Evolutionary conservation across 495 filamentous ascomycete species (phyloP).

Genomic region (Penicillium bialowiezense): DNA sequence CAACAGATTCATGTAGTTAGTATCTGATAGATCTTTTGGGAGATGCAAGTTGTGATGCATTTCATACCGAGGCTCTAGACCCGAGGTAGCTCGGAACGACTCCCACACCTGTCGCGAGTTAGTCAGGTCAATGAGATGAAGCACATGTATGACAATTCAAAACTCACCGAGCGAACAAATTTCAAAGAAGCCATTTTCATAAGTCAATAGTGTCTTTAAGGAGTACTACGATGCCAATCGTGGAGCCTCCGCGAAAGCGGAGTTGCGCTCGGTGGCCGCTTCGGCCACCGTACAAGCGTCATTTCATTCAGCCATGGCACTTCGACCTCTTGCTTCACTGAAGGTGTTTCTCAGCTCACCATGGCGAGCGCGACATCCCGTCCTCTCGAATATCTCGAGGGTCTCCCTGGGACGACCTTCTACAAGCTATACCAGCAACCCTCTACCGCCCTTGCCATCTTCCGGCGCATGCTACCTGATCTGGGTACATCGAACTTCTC

Average conservation of each 20-base stretch:
- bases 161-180: constrained; percentile 61
- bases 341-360: constrained; percentile 26
- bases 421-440: constrained; percentile 90
- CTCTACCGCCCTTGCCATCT: constrained; percentile 90
- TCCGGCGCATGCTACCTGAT: constrained; percentile 93
- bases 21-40: not conserved
- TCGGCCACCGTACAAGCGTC: constrained; percentile 25
- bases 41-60: not conserved
- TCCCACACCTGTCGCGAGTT: constrained; percentile 60
- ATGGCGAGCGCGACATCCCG: constrained; percentile 69
- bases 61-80: constrained; percentile 78
- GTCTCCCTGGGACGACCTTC: constrained; percentile 84
- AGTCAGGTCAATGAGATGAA: not conserved
- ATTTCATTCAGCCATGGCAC: constrained; percentile 14
- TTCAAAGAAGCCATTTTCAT: constrained; percentile 53
- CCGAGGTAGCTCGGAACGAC: constrained; percentile 79
- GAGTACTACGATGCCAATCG: not conserved
- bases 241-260: constrained; percentile 1
- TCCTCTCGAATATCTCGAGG: constrained; percentile 83
- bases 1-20: not conserved
- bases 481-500: constrained; percentile 57
- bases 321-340: constrained; percentile 29
- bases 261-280: constrained; percentile 36
- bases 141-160: too few species aligned
- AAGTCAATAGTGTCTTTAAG: not conserved